Conservation (phyloP, 1,284 basidiomycete species). For the Trichosporon sp. region DNA sequence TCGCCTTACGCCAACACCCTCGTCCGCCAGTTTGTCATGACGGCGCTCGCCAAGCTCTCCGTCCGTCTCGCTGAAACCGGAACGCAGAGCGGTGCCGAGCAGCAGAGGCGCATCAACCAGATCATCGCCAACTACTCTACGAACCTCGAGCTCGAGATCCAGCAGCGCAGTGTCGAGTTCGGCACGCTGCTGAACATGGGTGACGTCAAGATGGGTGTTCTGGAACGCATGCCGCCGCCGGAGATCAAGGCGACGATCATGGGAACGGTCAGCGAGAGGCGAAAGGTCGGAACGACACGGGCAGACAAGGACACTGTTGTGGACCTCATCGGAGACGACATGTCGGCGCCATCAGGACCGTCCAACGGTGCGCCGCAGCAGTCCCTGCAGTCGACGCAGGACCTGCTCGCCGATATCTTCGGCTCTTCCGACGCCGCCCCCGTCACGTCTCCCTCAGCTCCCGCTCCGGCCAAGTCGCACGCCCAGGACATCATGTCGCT, state of each 20-base stretch:
- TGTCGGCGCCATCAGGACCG: conserved; percentile 56
- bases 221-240: conserved; percentile 98
- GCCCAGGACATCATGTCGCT: conserved; percentile 87
- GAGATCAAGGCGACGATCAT: conserved; percentile 93
- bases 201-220: conserved; percentile 80
- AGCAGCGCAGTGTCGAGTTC: conserved; percentile 95
- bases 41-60: conserved; percentile 86
- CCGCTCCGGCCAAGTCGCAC: conserved; percentile 57
- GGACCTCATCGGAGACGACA: conserved; percentile 78
- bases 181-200: conserved; percentile 73
- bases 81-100: conserved; percentile 63
- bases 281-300: conserved; percentile 85
- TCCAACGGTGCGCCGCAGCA: conserved; percentile 41
- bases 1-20: conserved; percentile 93
- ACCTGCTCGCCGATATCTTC: conserved; percentile 92
- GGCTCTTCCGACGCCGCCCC: conserved; percentile 60
- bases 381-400: conserved; percentile 73
- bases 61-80: conserved; percentile 63
- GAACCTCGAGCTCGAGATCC: conserved; percentile 89
- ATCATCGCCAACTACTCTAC: conserved; percentile 77
- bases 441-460: conserved; percentile 36
- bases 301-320: conserved; percentile 69
- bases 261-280: conserved; percentile 86
- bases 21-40: conserved; percentile 88
- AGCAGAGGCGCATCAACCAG: conserved; percentile 76